phyloP scores from a whole-genome alignment of 2,329 filamentous ascomycete genomes.

The Torrubiella hemipterigena region DNA sequence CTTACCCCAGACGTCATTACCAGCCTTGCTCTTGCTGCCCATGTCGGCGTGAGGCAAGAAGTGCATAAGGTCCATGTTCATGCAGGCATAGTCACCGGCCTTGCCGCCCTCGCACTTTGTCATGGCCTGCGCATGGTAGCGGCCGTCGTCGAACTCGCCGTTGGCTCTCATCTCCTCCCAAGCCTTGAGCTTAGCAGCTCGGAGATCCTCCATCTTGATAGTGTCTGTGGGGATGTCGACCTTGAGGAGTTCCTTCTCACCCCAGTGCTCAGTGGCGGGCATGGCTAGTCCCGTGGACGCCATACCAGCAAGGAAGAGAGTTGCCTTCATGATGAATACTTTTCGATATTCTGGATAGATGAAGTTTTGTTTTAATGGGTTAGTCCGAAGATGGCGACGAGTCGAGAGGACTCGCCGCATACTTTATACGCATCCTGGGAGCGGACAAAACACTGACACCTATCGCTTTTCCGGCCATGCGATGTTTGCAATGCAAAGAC shows the following conservation, averaged over 20 bases:
- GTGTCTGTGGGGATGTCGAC: background rate
- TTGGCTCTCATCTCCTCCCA: conserved; percentile 2
- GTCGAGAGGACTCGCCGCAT: no score
- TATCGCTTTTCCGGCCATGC: no score
- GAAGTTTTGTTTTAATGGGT: no score
- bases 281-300: no score
- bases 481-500: no score
- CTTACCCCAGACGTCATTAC: conserved; percentile 25
- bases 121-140: conserved; percentile 6
- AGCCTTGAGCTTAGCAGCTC: conserved; percentile 7
- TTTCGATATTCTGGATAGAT: no score
- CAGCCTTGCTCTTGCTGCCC: conserved; percentile 20
- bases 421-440: no score
- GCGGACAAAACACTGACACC: no score
- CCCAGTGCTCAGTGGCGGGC: no score
- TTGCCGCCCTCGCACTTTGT: conserved; percentile 17
- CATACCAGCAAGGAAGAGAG: no score
- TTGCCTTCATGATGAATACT: no score
- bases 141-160: conserved; percentile 9
- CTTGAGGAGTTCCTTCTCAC: background rate
- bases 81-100: conserved; percentile 22
- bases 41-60: conserved; percentile 25
- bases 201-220: conserved; percentile 7
- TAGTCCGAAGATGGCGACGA: no score
- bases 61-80: conserved; percentile 23